A percentile compares a stretch with the other conserved stretches of the same genome.
Conservation (phyloP, 2,329 filamentous ascomycete genomes). For the Cordyceps fumosorosea region DNA sequence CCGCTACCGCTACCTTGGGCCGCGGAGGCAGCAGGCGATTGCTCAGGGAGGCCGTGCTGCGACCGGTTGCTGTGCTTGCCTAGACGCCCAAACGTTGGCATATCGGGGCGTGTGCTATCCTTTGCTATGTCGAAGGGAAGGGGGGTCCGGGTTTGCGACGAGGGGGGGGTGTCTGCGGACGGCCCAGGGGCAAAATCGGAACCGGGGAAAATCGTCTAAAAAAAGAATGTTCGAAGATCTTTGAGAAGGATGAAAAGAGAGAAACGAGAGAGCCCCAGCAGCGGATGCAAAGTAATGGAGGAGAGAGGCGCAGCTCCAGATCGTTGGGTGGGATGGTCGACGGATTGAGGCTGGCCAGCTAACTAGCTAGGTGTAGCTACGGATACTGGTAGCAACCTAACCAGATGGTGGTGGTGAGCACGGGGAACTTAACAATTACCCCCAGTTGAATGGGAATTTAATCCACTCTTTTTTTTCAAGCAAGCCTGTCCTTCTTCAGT, state of each 20-base stretch:
- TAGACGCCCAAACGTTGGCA: conserved; percentile 49
- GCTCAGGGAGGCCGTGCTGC: conserved; percentile 48
- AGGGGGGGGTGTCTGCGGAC: not conserved
- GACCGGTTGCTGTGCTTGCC: conserved; percentile 51
- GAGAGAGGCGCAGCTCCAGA: conserved; percentile 14
- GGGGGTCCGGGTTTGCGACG: not conserved
- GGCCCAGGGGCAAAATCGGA: not conserved
- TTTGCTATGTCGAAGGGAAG: not conserved
- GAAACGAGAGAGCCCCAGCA: conserved; percentile 16
- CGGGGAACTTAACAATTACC: not conserved
- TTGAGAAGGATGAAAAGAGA: conserved; percentile 13
- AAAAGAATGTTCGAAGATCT: conserved; percentile 16
- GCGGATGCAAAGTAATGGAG: conserved; percentile 14
- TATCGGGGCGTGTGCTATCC: conserved; percentile 20
- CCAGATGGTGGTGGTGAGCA: not conserved
- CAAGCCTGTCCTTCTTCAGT: not conserved
- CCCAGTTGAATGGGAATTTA: not conserved
- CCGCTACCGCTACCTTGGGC: conserved; percentile 4
- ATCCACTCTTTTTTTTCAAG: conserved; percentile 1
- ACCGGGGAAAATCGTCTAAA: conserved; percentile 6
- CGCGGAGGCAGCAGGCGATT: conserved; percentile 21
- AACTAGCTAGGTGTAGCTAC: not conserved
- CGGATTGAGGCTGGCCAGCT: conserved; percentile 2
- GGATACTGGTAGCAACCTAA: not conserved
- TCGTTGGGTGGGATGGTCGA: conserved; percentile 8